Evolutionary conservation across 2,329 filamentous ascomycete genomes (phyloP), one percentile per base, ranked within the genome.

Genomic region (Aspergillus quadricinctus): DNA sequence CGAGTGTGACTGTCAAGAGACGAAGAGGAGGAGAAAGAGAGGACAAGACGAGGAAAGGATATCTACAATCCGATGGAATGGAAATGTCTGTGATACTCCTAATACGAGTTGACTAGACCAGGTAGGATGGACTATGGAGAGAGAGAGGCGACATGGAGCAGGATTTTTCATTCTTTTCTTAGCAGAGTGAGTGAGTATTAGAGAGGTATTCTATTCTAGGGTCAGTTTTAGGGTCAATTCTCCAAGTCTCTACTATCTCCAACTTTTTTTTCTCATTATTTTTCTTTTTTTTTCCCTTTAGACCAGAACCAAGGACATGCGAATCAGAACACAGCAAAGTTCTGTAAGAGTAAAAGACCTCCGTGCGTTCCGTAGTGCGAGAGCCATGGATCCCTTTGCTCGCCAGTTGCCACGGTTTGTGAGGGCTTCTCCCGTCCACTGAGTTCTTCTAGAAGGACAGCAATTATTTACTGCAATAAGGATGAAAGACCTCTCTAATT

Each of bases 41-140:
- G 46, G 43, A 48, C 29, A 55, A 37, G 52, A 45, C 25, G 55
- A 35, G 28, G 49, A 28, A 14, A 37, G 49, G 49, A 50, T 19
- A 3, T 25, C n/a, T 31, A 56, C 23, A 53, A 54, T 31, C 23
- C 10, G 48, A 58, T 45, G 55, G 48, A 56, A 57, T 50, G 29
- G 21, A 57, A 50, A 48, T 46, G 43, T 46, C 43, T 46, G 43
- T 46, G 43, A 46, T 27, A 46, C 43, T 46, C 21, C 21, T 27
- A 53, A 40, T 49, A 46, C 35, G 43, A 35, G 23, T 23, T 3
- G 23, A 23, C 23, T 23, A 23, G 23, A 23, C 23, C 23, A 23
- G 23, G 23, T 23, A 23, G 23, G 2, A 35, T n/a, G 31, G 3
- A 35, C 2, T 29, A 35, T n/a, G 4, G 19, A 23, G n/a, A 35